These are phyloP conservation scores for Hypoxylon rubiginosum DNA, from an alignment of 2,329 filamentous ascomycete genomes.

Conservation along the genomic window DNA sequence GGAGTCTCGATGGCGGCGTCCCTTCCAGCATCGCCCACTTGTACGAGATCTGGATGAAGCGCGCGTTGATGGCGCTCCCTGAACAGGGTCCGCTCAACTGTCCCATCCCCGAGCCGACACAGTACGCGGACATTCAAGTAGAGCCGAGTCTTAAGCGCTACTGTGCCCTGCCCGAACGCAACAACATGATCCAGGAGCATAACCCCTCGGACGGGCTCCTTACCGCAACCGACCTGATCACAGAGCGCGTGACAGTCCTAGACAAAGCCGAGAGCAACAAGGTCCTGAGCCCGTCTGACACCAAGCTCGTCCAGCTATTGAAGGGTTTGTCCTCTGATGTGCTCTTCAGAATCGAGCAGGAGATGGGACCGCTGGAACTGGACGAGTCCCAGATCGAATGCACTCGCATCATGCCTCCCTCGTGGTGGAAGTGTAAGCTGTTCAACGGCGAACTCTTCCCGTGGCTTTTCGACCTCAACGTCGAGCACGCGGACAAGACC, in stretches of 20 bases:
- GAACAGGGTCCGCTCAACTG: neutral
- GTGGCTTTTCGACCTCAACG: constrained; percentile 43
- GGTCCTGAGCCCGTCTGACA: too few relatives aligned
- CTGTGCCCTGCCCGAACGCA: too few relatives aligned
- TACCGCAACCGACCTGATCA: too few relatives aligned
- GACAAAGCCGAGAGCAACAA: too few relatives aligned
- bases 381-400: constrained; percentile 6
- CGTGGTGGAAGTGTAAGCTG: constrained; percentile 40
- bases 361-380: constrained; percentile 37
- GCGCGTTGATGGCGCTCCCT: constrained; percentile 29
- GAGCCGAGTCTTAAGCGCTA: too few relatives aligned
- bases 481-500: neutral
- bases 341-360: neutral
- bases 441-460: constrained; percentile 38
- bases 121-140: constrained; percentile 23
- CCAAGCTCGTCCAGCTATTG: neutral
- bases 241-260: too few relatives aligned
- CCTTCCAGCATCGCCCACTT: constrained; percentile 42
- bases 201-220: too few relatives aligned
- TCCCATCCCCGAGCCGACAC: constrained; percentile 32
- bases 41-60: constrained; percentile 47
- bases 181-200: too few relatives aligned
- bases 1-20: constrained; percentile 11
- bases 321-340: too few relatives aligned
- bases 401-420: constrained; percentile 33